Conservation (phyloP, 2,329 filamentous ascomycete species). For the Macrophomina phaseolina region DNA sequence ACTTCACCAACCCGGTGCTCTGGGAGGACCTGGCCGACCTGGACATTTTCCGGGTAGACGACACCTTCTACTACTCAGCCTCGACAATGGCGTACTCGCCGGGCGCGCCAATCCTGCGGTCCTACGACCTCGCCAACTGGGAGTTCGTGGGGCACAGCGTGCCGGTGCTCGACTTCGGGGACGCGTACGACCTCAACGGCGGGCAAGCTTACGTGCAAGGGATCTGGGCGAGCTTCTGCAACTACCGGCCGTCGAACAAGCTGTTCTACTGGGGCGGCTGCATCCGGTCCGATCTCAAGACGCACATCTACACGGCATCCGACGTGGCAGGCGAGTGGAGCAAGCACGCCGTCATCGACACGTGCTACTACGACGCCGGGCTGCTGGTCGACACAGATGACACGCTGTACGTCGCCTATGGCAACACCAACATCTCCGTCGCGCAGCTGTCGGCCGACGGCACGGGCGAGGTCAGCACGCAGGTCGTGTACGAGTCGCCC, state of each 20-base stretch:
- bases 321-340: slow-evolving; percentile 50
- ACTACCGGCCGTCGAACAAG: slow-evolving; percentile 57
- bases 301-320: slow-evolving; percentile 60
- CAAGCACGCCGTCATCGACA: slow-evolving; percentile 43
- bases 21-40: slow-evolving; percentile 63
- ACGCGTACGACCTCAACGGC: slow-evolving; percentile 56
- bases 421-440: slow-evolving; percentile 55
- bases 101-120: slow-evolving; percentile 62
- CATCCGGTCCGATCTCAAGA: slow-evolving; percentile 53
- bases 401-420: slow-evolving; percentile 64
- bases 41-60: slow-evolving; percentile 58
- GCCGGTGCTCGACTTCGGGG: slow-evolving; percentile 44
- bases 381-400: slow-evolving; percentile 65
- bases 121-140: slow-evolving; percentile 61
- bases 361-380: slow-evolving; percentile 64
- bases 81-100: slow-evolving; percentile 64
- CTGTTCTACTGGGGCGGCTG: slow-evolving; percentile 66
- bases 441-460: slow-evolving; percentile 59
- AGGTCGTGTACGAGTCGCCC: slow-evolving; percentile 50
- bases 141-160: slow-evolving; percentile 49
- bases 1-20: slow-evolving; percentile 59
- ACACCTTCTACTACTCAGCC: slow-evolving; percentile 61
- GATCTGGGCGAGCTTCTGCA: slow-evolving; percentile 62
- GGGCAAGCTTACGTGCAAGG: slow-evolving; percentile 58
- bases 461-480: slow-evolving; percentile 50